These are phyloP conservation scores for Paraphoma chrysanthemicola DNA, from an alignment of 2,329 filamentous ascomycete species.

Conservation along the genomic window DNA sequence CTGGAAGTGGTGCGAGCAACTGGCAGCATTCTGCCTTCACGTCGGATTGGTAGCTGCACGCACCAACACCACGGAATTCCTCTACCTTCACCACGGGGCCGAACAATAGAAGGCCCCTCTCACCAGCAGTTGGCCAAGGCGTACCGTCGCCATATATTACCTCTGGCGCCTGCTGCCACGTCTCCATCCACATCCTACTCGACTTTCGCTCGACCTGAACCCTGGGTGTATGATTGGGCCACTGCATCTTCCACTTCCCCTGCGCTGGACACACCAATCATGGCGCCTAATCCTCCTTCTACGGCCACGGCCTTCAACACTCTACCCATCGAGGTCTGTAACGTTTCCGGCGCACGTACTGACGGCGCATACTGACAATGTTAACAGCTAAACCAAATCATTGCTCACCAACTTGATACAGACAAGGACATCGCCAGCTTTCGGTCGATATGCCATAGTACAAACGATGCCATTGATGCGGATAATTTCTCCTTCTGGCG, in stretches of 20 bases:
- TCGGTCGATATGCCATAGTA: constrained; percentile 48
- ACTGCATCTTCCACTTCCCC: background rate
- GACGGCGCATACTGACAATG: constrained; percentile 1
- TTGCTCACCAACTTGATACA: constrained; percentile 45
- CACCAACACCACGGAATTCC: background rate
- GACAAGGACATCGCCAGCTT: constrained; percentile 56
- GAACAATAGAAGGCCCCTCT: constrained; percentile 2
- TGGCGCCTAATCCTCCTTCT: constrained; percentile 13
- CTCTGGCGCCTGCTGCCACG: background rate
- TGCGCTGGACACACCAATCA: constrained; percentile 1
- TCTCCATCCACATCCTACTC: background rate
- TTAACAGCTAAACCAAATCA: constrained; percentile 49
- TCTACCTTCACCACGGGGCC: constrained; percentile 6
- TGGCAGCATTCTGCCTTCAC: constrained; percentile 6
- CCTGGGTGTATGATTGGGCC: background rate
- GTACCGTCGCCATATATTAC: background rate
- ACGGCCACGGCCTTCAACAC: constrained; percentile 34
- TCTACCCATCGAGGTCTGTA: constrained; percentile 42
- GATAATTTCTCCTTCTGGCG: constrained; percentile 57
- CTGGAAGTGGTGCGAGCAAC: background rate
- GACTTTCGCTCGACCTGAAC: background rate
- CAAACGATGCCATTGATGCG: constrained; percentile 49
- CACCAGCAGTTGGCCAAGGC: background rate
- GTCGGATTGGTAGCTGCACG: background rate
- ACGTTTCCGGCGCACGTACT: background rate